These are phyloP conservation scores for Mycena capillaripes DNA, from an alignment of 768 basidiomycete species.

Conservation along the genomic window DNA sequence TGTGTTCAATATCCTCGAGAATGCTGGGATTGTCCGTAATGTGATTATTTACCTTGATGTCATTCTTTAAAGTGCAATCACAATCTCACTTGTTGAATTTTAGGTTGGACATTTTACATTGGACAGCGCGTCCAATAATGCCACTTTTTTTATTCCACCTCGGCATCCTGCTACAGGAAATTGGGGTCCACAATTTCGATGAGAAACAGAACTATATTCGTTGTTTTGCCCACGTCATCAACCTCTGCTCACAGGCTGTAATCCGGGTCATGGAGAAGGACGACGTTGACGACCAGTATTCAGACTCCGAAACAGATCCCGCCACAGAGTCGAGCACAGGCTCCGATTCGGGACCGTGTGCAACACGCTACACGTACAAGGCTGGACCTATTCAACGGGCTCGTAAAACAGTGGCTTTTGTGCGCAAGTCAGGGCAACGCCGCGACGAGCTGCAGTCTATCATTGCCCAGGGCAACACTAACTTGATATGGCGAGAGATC, in stretches of 20 bases:
- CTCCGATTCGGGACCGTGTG: conserved; percentile 1
- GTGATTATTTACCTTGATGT: conserved; percentile 19
- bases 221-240: conserved; percentile 8
- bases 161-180: conserved; percentile 15
- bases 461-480: conserved; percentile 20
- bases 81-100: conserved; percentile 8
- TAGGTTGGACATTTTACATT: conserved; percentile 22
- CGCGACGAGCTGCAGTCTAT: conserved; percentile 20
- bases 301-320: conserved; percentile 10
- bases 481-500: conserved; percentile 15
- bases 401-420: conserved; percentile 20
- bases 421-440: conserved; percentile 20
- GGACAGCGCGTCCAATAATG: conserved; percentile 19
- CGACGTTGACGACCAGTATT: conserved; percentile 6
- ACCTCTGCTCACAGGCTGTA: conserved; percentile 6
- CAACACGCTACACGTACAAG: conserved; percentile 6
- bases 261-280: conserved; percentile 11
- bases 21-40: conserved; percentile 7
- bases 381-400: conserved; percentile 18
- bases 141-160: conserved; percentile 14
- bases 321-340: conserved; percentile 1
- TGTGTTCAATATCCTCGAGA: conserved; percentile 19
- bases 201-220: conserved; percentile 15
- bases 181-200: conserved; percentile 12
- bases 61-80: conserved; percentile 17